Evolutionary conservation across 345 rosid genomes (phyloP).

Genomic region (Ricinus communis): DNA sequence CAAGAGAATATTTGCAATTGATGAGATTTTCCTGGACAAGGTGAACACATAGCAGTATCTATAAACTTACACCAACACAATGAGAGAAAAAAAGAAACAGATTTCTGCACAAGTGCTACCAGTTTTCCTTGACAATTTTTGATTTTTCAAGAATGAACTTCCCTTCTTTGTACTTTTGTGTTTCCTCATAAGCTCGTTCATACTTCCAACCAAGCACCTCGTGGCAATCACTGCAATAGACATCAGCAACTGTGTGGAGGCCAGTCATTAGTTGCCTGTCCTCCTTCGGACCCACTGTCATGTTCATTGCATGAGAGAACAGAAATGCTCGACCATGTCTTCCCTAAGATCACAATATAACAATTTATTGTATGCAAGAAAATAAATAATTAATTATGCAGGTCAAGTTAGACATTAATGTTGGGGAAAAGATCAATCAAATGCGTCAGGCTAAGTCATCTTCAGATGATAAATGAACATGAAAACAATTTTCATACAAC

Average conservation of each 20-base stretch:
- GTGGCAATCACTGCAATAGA: conserved; percentile 20
- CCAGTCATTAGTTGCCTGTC: conserved; percentile 28
- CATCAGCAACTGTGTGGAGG: conserved; percentile 28
- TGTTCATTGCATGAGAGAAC: conserved; percentile 25
- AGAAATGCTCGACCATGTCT: conserved; percentile 28
- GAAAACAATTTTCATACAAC: no score
- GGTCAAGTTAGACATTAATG: no score
- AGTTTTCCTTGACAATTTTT: conserved; percentile 24
- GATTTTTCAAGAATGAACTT: conserved; percentile 27
- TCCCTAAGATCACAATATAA: conserved; percentile 14
- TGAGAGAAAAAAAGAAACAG: conserved; percentile 24
- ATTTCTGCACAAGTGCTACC: conserved; percentile 9
- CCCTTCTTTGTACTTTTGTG: conserved; percentile 27
- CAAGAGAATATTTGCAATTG: conserved; percentile 24
- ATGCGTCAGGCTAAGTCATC: neutral
- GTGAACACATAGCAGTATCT: conserved; percentile 18
- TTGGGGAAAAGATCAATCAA: neutral
- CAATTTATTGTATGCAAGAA: neutral
- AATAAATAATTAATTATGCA: neutral
- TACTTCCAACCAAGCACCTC: conserved; percentile 31
- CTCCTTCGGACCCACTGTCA: conserved; percentile 19
- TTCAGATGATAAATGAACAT: neutral
- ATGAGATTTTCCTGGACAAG: conserved; percentile 24
- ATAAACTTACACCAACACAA: conserved; percentile 19
- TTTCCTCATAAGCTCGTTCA: conserved; percentile 27